phyloP scores from a whole-genome alignment of 176 grass and related monocot species.

The Cocos nucifera region DNA sequence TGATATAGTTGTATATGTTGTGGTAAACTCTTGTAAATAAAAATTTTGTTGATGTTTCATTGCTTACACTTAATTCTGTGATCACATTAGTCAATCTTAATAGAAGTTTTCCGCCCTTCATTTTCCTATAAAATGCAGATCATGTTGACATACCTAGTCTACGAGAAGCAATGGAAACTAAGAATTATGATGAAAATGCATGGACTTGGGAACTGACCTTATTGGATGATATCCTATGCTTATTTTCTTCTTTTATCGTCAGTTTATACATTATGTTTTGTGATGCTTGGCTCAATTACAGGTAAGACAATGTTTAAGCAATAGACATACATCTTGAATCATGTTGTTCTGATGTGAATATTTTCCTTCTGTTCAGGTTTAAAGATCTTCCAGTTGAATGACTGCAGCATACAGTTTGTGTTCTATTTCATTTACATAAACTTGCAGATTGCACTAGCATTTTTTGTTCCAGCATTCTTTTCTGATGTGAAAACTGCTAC shows the following conservation, averaged over 20 bases:
- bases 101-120: no score
- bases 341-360: background rate
- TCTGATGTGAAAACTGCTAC: slow-evolving; percentile 45
- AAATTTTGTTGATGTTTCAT: no score
- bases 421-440: slow-evolving; percentile 55
- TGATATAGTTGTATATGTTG: no score
- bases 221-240: slow-evolving; percentile 21
- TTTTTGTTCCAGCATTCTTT: slow-evolving; percentile 43
- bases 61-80: no score
- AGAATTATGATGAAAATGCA: slow-evolving; percentile 36
- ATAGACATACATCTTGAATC: background rate
- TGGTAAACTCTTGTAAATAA: no score
- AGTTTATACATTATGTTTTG: slow-evolving; percentile 8
- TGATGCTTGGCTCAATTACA: slow-evolving; percentile 9
- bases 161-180: slow-evolving; percentile 28
- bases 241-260: slow-evolving; percentile 22
- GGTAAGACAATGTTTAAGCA: slow-evolving; percentile 12
- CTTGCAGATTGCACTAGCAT: slow-evolving; percentile 58
- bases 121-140: slow-evolving; percentile 8
- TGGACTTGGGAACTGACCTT: slow-evolving; percentile 23
- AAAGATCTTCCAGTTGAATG: slow-evolving; percentile 47
- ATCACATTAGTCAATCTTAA: no score
- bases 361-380: slow-evolving; percentile 24
- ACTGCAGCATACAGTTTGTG: slow-evolving; percentile 40
- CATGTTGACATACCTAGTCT: slow-evolving; percentile 19